Evolutionary conservation across 805 yeast genomes (phyloP), one percentile per base, ranked within the genome.

Genomic region (Torulaspora maleeae): DNA sequence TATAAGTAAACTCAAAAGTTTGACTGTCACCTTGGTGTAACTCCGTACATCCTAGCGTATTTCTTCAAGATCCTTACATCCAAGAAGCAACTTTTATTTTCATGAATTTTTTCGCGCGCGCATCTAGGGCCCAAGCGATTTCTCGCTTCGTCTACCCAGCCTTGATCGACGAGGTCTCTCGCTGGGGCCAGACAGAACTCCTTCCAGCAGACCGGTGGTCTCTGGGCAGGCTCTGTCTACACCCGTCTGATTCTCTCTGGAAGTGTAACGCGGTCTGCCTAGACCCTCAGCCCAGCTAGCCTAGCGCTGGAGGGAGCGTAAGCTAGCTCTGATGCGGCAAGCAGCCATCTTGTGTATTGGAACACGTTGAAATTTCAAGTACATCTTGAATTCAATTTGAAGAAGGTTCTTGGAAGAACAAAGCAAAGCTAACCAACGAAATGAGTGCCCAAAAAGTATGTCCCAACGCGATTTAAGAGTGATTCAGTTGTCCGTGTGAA

Each of bases 371-470:
- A 36, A 40, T 36, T 44, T 36, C 36, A 33, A 29, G 30, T 39
- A 35, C 35, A 39, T 33, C 29, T 27, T 24, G 27, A 27, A 20
- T 29, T 12, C 24, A 28, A 17, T 22, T 17, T 24, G 20, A 27
- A 28, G 3, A 32, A 32, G 32, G 20, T 24, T 35, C 43, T 39
- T 34, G 48, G 38, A 36, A 35, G 27, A 51, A 24, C 41, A 44
- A 43, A 45, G 49, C 45, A 55, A 48, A 54, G 53, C 49, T 44
- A 53, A 47, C 53, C 51, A 52, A 51, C 59, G 54, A 60, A 63
- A 63, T 63, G 67, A 61, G 64, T 59, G 67, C 65, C 56, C 64
- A 60, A 61, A 53, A 53, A 56, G 66, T 58, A 61, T 57, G 64
- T 59, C 39, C 40, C 12, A 27, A n/a, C 22, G n/a, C 22, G 33